Evolutionary conservation across 2,329 filamentous ascomycete genomes (phyloP).

Genomic region (Penicillium sumatraense): DNA sequence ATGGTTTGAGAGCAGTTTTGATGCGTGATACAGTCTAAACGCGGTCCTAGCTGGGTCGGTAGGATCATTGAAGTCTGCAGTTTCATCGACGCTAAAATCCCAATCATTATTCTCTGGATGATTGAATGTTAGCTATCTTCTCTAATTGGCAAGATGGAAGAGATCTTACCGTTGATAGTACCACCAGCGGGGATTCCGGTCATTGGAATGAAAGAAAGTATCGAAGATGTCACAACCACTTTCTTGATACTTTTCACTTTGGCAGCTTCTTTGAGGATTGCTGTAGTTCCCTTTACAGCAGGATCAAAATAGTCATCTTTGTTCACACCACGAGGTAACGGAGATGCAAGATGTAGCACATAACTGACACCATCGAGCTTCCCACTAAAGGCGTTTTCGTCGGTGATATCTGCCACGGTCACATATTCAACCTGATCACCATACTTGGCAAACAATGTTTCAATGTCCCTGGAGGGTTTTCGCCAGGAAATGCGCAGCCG

Average conservation of each 20-base stretch:
- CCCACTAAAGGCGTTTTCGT: background rate
- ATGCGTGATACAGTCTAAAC: conserved; percentile 28
- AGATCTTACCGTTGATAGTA: no score
- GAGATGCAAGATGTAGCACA: background rate
- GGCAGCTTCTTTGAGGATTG: background rate
- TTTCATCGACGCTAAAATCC: conserved; percentile 23
- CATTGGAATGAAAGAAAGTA: background rate
- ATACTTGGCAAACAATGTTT: background rate
- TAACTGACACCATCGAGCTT: background rate
- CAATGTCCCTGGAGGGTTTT: background rate
- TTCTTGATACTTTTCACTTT: background rate
- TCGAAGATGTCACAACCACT: background rate
- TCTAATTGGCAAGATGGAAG: no score
- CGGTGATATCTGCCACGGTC: conserved; percentile 7
- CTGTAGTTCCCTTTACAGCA: background rate
- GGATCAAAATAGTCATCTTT: background rate
- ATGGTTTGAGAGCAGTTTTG: conserved; percentile 30
- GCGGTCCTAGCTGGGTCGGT: conserved; percentile 13
- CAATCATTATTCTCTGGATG: conserved; percentile 27
- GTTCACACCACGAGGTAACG: background rate
- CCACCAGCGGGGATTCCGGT: no score
- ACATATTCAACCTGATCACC: background rate
- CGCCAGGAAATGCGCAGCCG: conserved; percentile 1
- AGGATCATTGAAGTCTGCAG: conserved; percentile 16
- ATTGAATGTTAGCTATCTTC: no score